Percentiles rank a stretch among this genome's conserved stretches.
Conservation (phyloP, 306 rosid genomes). For the Sindora glabra region DNA sequence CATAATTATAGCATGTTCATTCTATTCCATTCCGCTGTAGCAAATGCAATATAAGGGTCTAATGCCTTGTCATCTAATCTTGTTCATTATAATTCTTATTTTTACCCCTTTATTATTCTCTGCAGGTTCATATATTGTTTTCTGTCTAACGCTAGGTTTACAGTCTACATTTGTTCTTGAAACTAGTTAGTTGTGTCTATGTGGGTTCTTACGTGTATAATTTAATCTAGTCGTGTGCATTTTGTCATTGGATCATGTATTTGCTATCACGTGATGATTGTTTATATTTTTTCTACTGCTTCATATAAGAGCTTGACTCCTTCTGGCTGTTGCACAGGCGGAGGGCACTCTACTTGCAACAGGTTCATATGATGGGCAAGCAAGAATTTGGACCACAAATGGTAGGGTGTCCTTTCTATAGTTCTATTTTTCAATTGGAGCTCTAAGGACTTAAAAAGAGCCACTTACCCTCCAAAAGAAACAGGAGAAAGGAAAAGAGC, state of each 20-base stretch:
- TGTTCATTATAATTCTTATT: neutral
- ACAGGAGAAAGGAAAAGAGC: constrained; percentile 6
- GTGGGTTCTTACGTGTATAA: neutral
- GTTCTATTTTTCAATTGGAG: neutral
- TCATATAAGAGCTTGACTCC: neutral
- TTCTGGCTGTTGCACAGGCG: constrained; percentile 32
- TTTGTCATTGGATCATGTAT: neutral
- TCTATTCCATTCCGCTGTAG: no score
- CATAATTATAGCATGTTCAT: no score
- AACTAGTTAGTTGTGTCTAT: neutral
- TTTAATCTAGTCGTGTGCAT: neutral
- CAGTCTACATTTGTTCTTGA: neutral
- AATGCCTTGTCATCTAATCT: neutral
- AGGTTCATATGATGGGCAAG: constrained; percentile 95
- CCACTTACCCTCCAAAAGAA: no score
- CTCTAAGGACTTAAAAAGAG: neutral
- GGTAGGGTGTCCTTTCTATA: constrained; percentile 37
- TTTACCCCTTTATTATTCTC: neutral
- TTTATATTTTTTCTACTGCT: neutral
- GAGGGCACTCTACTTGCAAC: constrained; percentile 95
- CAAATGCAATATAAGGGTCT: no score
- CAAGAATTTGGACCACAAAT: constrained; percentile 80
- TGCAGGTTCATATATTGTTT: neutral
- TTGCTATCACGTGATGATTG: neutral
- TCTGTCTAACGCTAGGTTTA: neutral